Base-by-base conservation (phyloP, 306 rosid species). In the Citrullus amarus region DNA sequence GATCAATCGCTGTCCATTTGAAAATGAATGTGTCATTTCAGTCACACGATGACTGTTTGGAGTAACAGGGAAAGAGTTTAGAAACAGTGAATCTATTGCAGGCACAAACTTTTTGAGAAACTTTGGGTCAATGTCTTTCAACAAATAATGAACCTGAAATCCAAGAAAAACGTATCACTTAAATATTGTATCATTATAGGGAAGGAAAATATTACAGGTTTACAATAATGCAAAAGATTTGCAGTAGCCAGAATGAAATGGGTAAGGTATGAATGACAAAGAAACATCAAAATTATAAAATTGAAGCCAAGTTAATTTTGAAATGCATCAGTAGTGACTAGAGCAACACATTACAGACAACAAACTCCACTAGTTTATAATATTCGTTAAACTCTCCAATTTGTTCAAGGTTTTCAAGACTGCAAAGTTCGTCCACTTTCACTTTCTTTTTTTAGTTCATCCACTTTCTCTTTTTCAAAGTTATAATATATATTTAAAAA, bases 11-110 rank as follows among this genome's bases (percentile, higher is more conserved):
- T 81, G 91, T 44, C 88, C 96, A 77, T 84, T 93, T 53, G 88
- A 80, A 75, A 83, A 82, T 77, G 90, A 84, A 86, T 84, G 88
- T 65, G 76, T 58, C 22, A 90, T 53, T 86, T 96, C 99, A 54
- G 93, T 85, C 80, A 92, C 91, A 17, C 98, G 97, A 81, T 91
- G 97, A 81, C 85, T 77, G 85, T 96, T 96, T 16, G 99, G 97
- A 17, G 97, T 90, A 78, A 96, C 97, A 6, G 86, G 91, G 82
- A 96, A 92, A 82, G 86, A 77, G 79, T 69, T 83, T 59, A 96
- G 79, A 73, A 65, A 54, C 75, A 90, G 84, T 79, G 91, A 86
- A 77, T 85, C 86, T 69, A 39, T 78, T 77, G 86, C 81, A 17
- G 90, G 80, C 76, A 96, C 87, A 85, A 81, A 88, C 78, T 87